Evolutionary conservation across 306 rosid genomes (phyloP).

Genomic region (Vachellia pachyceras): DNA sequence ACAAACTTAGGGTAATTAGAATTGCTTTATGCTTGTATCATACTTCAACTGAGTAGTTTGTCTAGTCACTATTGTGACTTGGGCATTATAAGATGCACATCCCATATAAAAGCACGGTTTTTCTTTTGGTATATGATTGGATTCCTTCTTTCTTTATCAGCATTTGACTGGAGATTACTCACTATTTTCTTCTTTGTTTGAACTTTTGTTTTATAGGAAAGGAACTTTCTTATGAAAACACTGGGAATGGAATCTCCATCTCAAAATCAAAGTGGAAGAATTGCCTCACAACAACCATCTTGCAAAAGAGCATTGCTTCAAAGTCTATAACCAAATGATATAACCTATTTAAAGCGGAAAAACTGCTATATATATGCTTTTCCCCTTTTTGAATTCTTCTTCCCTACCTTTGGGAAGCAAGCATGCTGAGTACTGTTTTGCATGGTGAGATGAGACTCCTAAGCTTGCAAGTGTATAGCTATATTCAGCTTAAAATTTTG

Average conservation of each 20-base stretch:
- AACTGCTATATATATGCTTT: conserved; percentile 35
- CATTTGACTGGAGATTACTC: conserved; percentile 38
- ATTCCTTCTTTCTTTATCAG: background rate
- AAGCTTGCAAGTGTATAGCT: conserved; percentile 58
- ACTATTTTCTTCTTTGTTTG: conserved; percentile 29
- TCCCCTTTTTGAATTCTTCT: conserved; percentile 32
- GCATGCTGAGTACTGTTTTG: conserved; percentile 43
- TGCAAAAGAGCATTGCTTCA: conserved; percentile 98
- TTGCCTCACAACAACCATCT: conserved; percentile 77
- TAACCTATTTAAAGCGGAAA: conserved; percentile 45
- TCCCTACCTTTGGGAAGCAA: conserved; percentile 35
- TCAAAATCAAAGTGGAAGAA: conserved; percentile 54
- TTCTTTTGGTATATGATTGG: background rate
- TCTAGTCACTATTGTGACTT: conserved; percentile 16
- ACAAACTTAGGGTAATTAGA: background rate
- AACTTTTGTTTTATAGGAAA: too few species aligned
- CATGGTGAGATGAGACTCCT: conserved; percentile 44
- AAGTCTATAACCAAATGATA: conserved; percentile 60
- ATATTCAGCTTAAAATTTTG: conserved; percentile 79
- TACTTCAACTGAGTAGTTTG: conserved; percentile 8
- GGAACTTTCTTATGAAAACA: conserved; percentile 94
- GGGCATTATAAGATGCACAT: background rate
- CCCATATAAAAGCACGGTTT: conserved; percentile 22
- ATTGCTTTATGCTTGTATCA: conserved; percentile 18
- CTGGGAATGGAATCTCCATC: conserved; percentile 93